phyloP scores from a whole-genome alignment of 2,329 filamentous ascomycete genomes.

The Fusarium sp. region DNA sequence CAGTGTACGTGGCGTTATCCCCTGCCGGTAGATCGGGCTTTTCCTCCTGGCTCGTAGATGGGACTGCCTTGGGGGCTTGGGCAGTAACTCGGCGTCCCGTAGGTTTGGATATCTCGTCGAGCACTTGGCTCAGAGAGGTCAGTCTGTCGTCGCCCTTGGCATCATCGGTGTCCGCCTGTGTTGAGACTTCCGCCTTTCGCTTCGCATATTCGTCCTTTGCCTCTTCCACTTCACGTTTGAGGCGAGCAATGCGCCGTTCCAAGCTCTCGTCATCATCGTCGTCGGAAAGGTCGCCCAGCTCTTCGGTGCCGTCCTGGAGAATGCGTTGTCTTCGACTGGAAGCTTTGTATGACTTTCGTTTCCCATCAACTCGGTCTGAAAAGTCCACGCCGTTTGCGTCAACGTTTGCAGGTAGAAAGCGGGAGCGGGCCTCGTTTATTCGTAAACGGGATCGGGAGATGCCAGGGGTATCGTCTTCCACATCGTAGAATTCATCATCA shows the following conservation, averaged over 20 bases:
- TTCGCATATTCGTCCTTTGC: constrained; percentile 72
- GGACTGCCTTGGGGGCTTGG: constrained; percentile 21
- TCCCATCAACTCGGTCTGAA: constrained; percentile 86
- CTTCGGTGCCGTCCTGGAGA: constrained; percentile 72
- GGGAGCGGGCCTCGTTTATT: constrained; percentile 81
- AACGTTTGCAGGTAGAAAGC: constrained; percentile 81
- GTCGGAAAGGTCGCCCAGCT: constrained; percentile 81
- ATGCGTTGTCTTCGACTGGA: constrained; percentile 75
- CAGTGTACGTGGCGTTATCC: constrained; percentile 67
- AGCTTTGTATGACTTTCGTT: constrained; percentile 85
- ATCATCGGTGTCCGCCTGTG: constrained; percentile 63
- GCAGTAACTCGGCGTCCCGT: constrained; percentile 24
- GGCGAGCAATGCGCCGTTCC: constrained; percentile 81
- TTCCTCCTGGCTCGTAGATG: constrained; percentile 26
- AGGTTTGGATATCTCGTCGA: constrained; percentile 72
- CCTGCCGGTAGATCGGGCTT: constrained; percentile 34
- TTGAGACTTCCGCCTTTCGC: constrained; percentile 61
- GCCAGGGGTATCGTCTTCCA: constrained; percentile 71
- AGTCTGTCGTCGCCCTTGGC: constrained; percentile 54
- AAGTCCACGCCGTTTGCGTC: constrained; percentile 87
- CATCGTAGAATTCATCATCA: constrained; percentile 72
- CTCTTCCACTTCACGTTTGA: constrained; percentile 86
- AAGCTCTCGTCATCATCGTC: constrained; percentile 80
- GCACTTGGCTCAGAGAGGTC: constrained; percentile 75
- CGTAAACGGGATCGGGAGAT: constrained; percentile 84